Base-by-base conservation (phyloP, 805 yeast genomes). In the Candida ascalaphidarum region DNA sequence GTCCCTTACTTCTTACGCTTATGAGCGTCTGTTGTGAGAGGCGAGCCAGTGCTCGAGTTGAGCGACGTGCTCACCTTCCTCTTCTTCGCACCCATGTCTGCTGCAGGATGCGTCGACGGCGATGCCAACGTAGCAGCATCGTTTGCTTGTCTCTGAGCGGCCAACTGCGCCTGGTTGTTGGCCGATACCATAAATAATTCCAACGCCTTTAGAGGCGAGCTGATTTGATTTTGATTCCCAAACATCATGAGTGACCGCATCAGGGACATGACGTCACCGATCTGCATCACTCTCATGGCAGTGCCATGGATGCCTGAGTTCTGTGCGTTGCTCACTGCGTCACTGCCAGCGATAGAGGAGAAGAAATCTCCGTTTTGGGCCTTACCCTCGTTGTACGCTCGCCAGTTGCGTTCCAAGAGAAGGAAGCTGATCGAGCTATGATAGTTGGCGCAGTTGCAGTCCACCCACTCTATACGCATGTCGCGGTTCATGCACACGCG, bases 221-320 rank as follows among this genome's bases (percentile, higher is more conserved):
- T 50, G 3, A 69, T 61, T 15, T 71, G 62, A 18, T 59, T 58
- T 5, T 65, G 52, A 32, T 60, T 56, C 7, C 81, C 68, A 39
- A 65, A 73, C 8, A 65, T 58, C 74, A 82, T 75, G 31, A 85
- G 55, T 5, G 81, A 75, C 31, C 71, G 68, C 37, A 84, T 61
- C 35, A 74, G 72, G 1, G 85, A 65, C 84, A 85, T 80, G 7
- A 79, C 78, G 50, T 83, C 92, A 23, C 85, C 70, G 4, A 81
- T 72, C 49, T 82, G 89, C 55, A 84, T 53, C 14, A 77, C 64
- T 34, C 89, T 58, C 73, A 82, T 69, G 5, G 82, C 75, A 22
- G 68, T 67, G 28, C 71, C 76, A 30, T 74, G 76, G 4, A 81
- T 51, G 1, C 94, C 94, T 36, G 70, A 69, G 30, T 67, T 65